Evolutionary conservation across 257 asterid genomes (phyloP).

Genomic region (Eustoma russellianum): DNA sequence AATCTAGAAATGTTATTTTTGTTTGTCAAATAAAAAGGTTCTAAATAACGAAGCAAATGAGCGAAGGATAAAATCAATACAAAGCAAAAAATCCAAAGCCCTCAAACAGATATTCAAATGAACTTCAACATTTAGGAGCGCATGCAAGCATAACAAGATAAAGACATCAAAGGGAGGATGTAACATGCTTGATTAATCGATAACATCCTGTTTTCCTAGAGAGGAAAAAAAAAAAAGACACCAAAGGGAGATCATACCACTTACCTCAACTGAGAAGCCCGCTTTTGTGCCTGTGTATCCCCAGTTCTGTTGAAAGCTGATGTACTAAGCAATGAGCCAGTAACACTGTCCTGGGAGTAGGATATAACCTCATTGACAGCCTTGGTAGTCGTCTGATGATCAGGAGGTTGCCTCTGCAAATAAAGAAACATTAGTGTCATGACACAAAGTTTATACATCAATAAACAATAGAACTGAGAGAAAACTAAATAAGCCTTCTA

Average conservation of each 20-base stretch:
- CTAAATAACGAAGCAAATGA: neutral
- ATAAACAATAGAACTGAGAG: neutral
- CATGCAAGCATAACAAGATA: neutral
- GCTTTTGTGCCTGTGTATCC: slow-evolving; percentile 31
- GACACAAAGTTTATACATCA: neutral
- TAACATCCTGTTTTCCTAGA: too few relatives aligned
- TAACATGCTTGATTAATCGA: too few relatives aligned
- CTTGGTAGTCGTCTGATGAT: slow-evolving; percentile 34
- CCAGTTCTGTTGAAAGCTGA: slow-evolving; percentile 30
- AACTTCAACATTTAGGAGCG: neutral
- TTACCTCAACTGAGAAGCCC: slow-evolving; percentile 48
- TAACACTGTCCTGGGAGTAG: slow-evolving; percentile 26
- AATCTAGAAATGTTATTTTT: too few relatives aligned
- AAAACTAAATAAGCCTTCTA: slow-evolving; percentile 5
- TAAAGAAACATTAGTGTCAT: slow-evolving; percentile 5
- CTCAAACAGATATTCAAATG: neutral
- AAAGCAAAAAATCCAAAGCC: neutral
- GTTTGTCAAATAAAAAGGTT: neutral
- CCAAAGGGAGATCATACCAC: slow-evolving; percentile 2
- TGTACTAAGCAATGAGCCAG: slow-evolving; percentile 27
- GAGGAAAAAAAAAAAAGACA: too few relatives aligned
- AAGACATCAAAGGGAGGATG: neutral
- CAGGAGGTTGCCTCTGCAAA: slow-evolving; percentile 46
- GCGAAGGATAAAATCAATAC: neutral
- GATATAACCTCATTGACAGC: slow-evolving; percentile 23